These are phyloP conservation scores for Citrus sinensis DNA, from an alignment of 345 rosid genomes.

Conservation along the genomic window DVS_A1.0 CM039161.1:9307501-9308000, in stretches of 20 bases:
- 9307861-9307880: no score
- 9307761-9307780: neutral
- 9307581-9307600: neutral
- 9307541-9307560: slow-evolving; percentile 27
- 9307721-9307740: neutral
- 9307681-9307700: neutral
- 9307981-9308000: no score
- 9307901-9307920: no score
- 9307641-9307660: neutral
- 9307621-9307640: neutral
- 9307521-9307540: slow-evolving; percentile 56
- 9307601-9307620: neutral
- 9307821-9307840: no score
- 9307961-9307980: no score
- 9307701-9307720: neutral
- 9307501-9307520: slow-evolving; percentile 88
- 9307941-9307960: no score
- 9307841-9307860: no score
- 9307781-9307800: neutral
- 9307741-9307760: neutral
- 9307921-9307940: no score
- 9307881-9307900: no score
- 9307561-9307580: slow-evolving; percentile 5
- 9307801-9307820: no score
- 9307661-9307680: neutral